Evolutionary conservation across 2,329 filamentous ascomycete species (phyloP).

Genomic region (Alternaria tenuissima): DNA sequence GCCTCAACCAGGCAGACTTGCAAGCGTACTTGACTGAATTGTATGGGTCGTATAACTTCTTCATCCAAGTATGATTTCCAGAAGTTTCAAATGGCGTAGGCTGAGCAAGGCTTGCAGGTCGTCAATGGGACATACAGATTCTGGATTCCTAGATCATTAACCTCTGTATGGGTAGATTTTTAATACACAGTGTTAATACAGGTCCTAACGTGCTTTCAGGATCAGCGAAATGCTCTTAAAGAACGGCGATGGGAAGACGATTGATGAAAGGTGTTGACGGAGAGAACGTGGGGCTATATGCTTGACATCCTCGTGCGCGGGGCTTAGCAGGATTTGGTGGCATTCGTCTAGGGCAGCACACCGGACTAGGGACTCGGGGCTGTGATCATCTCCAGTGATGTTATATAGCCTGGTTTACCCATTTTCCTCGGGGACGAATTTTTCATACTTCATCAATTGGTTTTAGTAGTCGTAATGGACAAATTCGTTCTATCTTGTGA

Average conservation of each 20-base stretch:
- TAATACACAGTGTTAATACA: too few relatives aligned
- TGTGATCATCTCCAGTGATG: neutral
- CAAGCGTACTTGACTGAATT: slow-evolving; percentile 13
- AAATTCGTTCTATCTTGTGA: neutral
- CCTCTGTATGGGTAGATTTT: too few relatives aligned
- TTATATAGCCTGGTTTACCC: neutral
- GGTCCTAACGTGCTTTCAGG: too few relatives aligned
- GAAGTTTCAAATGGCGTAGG: neutral
- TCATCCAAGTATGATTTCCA: slow-evolving; percentile 11
- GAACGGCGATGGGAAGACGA: too few relatives aligned
- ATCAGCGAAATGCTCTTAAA: too few relatives aligned
- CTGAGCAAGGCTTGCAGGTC: slow-evolving; percentile 14
- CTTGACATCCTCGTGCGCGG: neutral
- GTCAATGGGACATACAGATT: slow-evolving; percentile 21
- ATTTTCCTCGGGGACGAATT: accelerated
- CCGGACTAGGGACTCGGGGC: neutral
- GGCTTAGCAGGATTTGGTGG: slow-evolving; percentile 6
- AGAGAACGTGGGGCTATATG: too few relatives aligned
- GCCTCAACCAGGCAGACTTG: slow-evolving; percentile 12
- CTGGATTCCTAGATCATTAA: slow-evolving; percentile 13
- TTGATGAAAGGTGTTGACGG: too few relatives aligned
- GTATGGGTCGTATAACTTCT: slow-evolving; percentile 21
- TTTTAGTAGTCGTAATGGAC: too few relatives aligned
- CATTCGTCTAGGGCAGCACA: neutral
- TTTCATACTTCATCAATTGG: neutral